Evolutionary conservation across 306 rosid species (phyloP).

Genomic region (Gastrolobium bilobum): DNA sequence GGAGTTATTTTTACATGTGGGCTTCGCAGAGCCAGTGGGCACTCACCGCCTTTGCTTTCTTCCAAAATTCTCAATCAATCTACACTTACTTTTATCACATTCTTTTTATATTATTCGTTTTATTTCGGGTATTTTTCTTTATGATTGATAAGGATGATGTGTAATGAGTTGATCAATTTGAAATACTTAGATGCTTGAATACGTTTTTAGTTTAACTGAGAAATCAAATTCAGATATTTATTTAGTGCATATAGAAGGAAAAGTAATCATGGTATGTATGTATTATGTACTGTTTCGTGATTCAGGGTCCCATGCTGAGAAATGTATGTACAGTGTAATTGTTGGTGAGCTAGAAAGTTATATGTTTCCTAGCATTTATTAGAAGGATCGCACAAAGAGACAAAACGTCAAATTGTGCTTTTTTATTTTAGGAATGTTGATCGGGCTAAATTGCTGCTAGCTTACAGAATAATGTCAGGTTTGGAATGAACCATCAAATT

Average conservation of each 20-base stretch:
- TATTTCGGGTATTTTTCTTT: too few relatives aligned
- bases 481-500: too few relatives aligned
- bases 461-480: too few relatives aligned
- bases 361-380: conserved; percentile 21
- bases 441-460: too few relatives aligned
- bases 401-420: neutral
- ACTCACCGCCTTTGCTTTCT: conserved; percentile 17
- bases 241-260: conserved; percentile 18
- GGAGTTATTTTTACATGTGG: conserved; percentile 25
- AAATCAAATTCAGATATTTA: neutral
- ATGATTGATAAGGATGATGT: neutral
- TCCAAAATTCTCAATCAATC: conserved; percentile 7
- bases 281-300: neutral
- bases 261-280: neutral
- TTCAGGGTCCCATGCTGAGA: neutral
- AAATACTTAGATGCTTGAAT: neutral
- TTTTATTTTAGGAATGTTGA: too few relatives aligned
- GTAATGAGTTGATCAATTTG: neutral
- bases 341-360: conserved; percentile 27
- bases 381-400: neutral
- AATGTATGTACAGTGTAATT: neutral
- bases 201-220: neutral
- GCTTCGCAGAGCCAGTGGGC: neutral
- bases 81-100: neutral
- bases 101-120: neutral